Evolutionary conservation across 495 filamentous ascomycete species (phyloP).

Genomic region (Sporormia fimetaria): DNA sequence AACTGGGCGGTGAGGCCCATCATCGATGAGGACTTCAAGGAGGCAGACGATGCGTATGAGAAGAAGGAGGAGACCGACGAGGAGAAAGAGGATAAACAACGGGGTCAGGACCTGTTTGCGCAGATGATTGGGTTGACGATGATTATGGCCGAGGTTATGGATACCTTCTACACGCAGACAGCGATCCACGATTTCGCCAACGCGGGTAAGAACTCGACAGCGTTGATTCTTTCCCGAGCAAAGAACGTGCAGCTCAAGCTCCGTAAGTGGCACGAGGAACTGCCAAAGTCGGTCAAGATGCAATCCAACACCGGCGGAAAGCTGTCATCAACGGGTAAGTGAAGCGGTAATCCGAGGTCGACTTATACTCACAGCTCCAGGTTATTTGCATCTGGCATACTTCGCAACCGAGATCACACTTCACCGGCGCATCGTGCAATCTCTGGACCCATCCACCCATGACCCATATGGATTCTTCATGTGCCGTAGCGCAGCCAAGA

Average conservation of each 20-base stretch:
- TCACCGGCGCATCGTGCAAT: constrained; percentile 69
- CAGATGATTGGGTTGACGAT: constrained; percentile 65
- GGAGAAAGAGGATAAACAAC: constrained; percentile 44
- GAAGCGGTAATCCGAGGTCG: neutral
- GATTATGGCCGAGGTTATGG: constrained; percentile 66
- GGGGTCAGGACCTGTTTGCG: constrained; percentile 55
- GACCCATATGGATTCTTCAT: constrained; percentile 80
- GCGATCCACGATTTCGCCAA: constrained; percentile 41
- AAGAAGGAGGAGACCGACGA: constrained; percentile 34
- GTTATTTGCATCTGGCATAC: constrained; percentile 73
- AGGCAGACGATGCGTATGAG: constrained; percentile 40
- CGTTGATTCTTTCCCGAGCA: constrained; percentile 57
- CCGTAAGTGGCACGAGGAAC: constrained; percentile 63
- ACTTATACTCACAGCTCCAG: constrained; percentile 33
- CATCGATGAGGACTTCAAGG: constrained; percentile 54
- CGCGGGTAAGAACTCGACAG: constrained; percentile 34
- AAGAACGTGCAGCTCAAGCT: constrained; percentile 76
- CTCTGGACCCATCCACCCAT: constrained; percentile 42
- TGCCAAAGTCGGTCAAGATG: constrained; percentile 58
- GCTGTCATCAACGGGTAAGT: constrained; percentile 37
- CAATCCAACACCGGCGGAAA: constrained; percentile 36
- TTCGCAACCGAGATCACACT: constrained; percentile 78
- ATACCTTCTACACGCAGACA: constrained; percentile 66
- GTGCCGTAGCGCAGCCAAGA: constrained; percentile 82
- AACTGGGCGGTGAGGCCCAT: constrained; percentile 75